phyloP scores from a whole-genome alignment of 371 early-diverging fungal species.

The Mortierella sp. region DNA sequence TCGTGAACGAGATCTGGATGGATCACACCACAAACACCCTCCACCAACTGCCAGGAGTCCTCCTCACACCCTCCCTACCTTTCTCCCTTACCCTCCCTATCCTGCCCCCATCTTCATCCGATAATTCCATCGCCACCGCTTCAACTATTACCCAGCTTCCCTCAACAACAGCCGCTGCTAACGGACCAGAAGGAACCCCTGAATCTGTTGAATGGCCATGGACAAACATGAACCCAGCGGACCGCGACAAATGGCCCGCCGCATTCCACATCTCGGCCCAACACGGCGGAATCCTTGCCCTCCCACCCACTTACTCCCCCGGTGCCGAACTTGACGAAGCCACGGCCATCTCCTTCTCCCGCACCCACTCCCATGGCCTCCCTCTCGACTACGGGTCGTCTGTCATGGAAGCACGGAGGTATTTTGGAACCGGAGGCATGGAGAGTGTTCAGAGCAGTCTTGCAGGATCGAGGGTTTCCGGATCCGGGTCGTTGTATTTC shows the following conservation, averaged over 20 bases:
- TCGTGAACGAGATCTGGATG: slow-evolving; percentile 11
- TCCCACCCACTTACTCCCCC: slow-evolving; percentile 7
- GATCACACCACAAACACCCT: neutral
- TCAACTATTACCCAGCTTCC: neutral
- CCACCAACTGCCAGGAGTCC: neutral
- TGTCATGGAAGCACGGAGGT: neutral
- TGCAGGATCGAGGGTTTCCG: neutral
- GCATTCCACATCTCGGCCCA: slow-evolving; percentile 6
- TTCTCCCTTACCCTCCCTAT: neutral
- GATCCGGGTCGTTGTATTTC: slow-evolving; percentile 6
- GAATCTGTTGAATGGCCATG: slow-evolving; percentile 6
- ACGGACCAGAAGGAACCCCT: neutral
- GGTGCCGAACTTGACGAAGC: slow-evolving; percentile 12
- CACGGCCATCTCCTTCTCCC: neutral
- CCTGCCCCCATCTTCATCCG: neutral
- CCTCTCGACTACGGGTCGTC: neutral
- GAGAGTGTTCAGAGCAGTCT: slow-evolving; percentile 13
- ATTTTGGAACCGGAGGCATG: neutral
- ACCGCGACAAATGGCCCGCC: neutral
- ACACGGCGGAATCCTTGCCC: neutral
- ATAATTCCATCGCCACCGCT: neutral
- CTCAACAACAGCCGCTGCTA: neutral
- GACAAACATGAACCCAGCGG: slow-evolving; percentile 7
- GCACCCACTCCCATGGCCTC: neutral
- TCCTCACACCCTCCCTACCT: neutral